Base-by-base conservation (phyloP, 2,329 filamentous ascomycete genomes). In the Xylogone sp. region DNA sequence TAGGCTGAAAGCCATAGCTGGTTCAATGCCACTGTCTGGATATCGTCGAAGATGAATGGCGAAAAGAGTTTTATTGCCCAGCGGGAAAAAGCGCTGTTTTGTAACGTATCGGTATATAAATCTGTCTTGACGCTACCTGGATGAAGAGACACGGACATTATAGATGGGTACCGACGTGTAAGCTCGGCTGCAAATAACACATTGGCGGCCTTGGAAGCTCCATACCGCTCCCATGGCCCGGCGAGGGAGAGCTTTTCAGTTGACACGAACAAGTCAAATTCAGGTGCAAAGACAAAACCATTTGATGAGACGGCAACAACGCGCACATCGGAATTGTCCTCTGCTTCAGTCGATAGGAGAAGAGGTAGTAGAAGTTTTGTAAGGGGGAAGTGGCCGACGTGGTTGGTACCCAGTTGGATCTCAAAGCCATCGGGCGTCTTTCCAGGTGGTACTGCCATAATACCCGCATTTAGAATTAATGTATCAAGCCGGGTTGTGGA, bases 381-480 rank as follows among this genome's bases (percentile, higher is more conserved):
- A n/a, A 59, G 42, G 21, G 56, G 48, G 18, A 52, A 42, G 49
- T 57, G 51, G 22, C 56, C 47, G 46, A 57, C 42, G 46, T 54
- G 21, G 54, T 61, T 43, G 12, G 48, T 50, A 9, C 48, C 52
- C 34, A 65, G 61, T 53, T 68, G 60, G 3, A 67, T 50, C 49
- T 68, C 65, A 42, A 65, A 57, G 24, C 64, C 64, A 20, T 67
- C 64, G 7, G 53, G 55, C 9, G 58, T 60, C 10, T 60, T 47
- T 9, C 55, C 58, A 21, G 58, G 56, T 31, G 62, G 56, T 2
- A 53, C 57, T 34, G 51, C 59, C 50, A 64, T 50, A 34, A 62
- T 62, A 1, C 59, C 59, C 12, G 70, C 68, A 50, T 69, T 69
- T 20, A 62, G 64, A 19, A 71, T 63, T 7, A 74, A 50, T 13